Conservation (phyloP, 176 grass and related monocot species). For the Oryza meyeriana region DNA sequence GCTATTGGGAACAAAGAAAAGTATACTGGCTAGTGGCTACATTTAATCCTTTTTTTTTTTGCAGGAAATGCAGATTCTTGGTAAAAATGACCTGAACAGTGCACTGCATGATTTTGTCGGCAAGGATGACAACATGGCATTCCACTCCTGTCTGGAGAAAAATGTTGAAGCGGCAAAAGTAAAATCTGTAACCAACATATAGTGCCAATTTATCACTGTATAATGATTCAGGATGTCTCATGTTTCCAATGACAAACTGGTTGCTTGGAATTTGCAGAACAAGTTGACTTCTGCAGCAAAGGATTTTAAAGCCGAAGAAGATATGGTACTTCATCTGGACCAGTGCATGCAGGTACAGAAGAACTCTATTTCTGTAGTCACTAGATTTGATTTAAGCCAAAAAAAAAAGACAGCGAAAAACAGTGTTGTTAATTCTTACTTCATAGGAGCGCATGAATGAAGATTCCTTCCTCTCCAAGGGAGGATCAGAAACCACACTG, state of each 20-base stretch:
- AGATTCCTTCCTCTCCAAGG: slow-evolving; percentile 29
- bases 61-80: slow-evolving; percentile 72
- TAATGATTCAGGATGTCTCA: neutral
- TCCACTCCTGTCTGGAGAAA: slow-evolving; percentile 55
- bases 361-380: slow-evolving; percentile 1
- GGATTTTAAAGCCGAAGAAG: slow-evolving; percentile 41
- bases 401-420: neutral
- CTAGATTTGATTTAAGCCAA: neutral
- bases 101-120: slow-evolving; percentile 80
- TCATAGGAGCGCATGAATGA: slow-evolving; percentile 43
- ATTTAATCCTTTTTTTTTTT: slow-evolving; percentile 31
- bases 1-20: slow-evolving; percentile 3
- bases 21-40: neutral
- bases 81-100: slow-evolving; percentile 53
- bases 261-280: slow-evolving; percentile 40
- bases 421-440: neutral
- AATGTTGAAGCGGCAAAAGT: slow-evolving; percentile 57
- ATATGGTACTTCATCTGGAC: slow-evolving; percentile 37
- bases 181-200: slow-evolving; percentile 12
- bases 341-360: slow-evolving; percentile 50
- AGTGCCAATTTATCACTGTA: neutral
- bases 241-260: neutral
- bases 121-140: slow-evolving; percentile 59
- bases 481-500: slow-evolving; percentile 12
- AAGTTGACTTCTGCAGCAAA: slow-evolving; percentile 36